Evolutionary conservation across 2,329 filamentous ascomycete genomes (phyloP), one percentile per base, ranked within the genome.

Genomic region (Setomelanomma holmii): DNA sequence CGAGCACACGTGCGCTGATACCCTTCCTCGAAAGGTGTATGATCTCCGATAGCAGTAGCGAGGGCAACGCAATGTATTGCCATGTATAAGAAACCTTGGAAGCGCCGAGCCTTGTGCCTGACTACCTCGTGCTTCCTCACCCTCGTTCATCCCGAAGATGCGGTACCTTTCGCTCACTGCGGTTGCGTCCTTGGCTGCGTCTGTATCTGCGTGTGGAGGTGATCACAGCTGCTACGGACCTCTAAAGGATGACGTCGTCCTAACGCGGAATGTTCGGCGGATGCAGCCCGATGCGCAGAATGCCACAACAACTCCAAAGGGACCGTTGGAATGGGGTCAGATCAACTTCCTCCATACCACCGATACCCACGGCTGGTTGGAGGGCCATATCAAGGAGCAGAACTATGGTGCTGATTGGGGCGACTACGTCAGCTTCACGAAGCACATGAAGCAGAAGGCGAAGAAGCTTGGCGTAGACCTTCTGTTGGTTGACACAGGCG

Each of bases 331-430:
- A 76, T 87, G 85, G 85, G 85, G 85, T 2, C 82, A 87, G 66
- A 70, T 87, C 60, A 87, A 87, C 61, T 84, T 96, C 74, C 78
- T 87, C 20, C 85, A 86, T 59, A 87, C 84, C 1, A 86, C 83
- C 2, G 84, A 87, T 56, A 85, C 83, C 0, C 84, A 86, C 64
- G 83, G 83, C 17, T 85, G 84, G 84, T 76, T 86, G 16, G 81
- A 84, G 61, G 82, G 83, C 3, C 82, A 86, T 63, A 67, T 87
- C 56, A 85, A 86, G 60, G 83, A 87, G 71, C 76, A 79, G 60
- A 86, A 86, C 63, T 87, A 86, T 55, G 84, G 85, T 35, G 85
- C 84, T 1, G 86, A 88, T 64, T 88, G 85, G 84, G 86, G 86
- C 20, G 86, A 88, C 67, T 87, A 83, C 68, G 83, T 84, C 36